A percentile compares a stretch with the other conserved stretches of the same genome.
Evolutionary conservation across 2,329 filamentous ascomycete species (phyloP).

Genomic region (Fusarium lyarnte): DNA sequence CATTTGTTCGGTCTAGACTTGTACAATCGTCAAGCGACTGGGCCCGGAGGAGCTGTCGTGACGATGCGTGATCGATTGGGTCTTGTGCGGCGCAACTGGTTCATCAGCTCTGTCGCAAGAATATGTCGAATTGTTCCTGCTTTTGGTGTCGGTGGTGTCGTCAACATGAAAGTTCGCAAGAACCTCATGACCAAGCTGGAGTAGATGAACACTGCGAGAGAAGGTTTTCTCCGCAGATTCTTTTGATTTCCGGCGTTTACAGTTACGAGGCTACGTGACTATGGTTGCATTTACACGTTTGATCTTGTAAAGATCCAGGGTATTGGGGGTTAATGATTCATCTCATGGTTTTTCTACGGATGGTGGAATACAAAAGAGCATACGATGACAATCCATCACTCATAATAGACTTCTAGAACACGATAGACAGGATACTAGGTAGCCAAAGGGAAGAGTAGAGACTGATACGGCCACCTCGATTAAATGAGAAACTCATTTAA

Average conservation of each 20-base stretch:
- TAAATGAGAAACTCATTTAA: not conserved
- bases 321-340: constrained; percentile 3
- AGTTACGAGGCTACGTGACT: constrained; percentile 5
- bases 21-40: constrained; percentile 73
- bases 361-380: constrained; percentile 14
- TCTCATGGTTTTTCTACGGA: constrained; percentile 4
- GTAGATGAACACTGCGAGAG: constrained; percentile 23
- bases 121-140: constrained; percentile 89
- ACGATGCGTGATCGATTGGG: constrained; percentile 69
- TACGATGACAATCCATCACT: constrained; percentile 10
- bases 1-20: constrained; percentile 87
- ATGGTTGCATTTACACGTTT: constrained; percentile 14
- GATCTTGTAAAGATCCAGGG: constrained; percentile 5
- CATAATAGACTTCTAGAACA: constrained; percentile 26
- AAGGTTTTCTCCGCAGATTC: not conserved
- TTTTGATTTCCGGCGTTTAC: constrained; percentile 13
- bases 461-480: not conserved
- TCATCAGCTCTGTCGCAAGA: constrained; percentile 75
- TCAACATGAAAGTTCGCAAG: constrained; percentile 78
- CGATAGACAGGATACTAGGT: constrained; percentile 10
- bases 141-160: constrained; percentile 87
- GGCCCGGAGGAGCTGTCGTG: constrained; percentile 41
- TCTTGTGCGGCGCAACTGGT: constrained; percentile 79
- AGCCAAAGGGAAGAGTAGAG: not conserved
- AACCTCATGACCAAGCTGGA: constrained; percentile 71